Base-by-base conservation (phyloP, 2,329 filamentous ascomycete species). In the Apiospora phragmitis region DNA sequence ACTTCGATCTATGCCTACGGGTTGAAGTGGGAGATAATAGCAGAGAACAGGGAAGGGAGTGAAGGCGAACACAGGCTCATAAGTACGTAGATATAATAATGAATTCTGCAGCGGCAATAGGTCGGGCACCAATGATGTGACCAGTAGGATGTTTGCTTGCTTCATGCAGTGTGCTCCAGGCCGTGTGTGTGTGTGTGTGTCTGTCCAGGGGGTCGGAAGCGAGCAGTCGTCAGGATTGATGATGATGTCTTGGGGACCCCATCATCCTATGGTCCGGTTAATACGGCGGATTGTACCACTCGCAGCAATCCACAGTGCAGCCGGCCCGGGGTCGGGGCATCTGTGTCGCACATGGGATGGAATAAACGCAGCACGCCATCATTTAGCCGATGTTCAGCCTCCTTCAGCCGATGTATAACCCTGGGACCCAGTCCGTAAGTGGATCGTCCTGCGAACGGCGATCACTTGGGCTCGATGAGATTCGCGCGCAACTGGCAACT, bases 371-470 rank as follows among this genome's bases (percentile, higher is more conserved):
- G 26, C 26, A 21, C 55, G 55, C 55, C 55, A 62, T 38, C 9
- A 62, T 62, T 62, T 62, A 62, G 55, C 55, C 55, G 55, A 62
- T n/a, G 24, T 62, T 38, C 18, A 62, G 32, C 55, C 55, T 59
- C 51, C 26, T 9, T 9, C 29, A 59, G 51, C 51, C 55, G 55
- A 62, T 62, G 55, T 38, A 62, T 62, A 62, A 38, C 55, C 55
- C 9, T 38, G 55, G 32, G n/a, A 9, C 6, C 5, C 51, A 59
- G 51, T 5, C 29, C 29, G 51, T 32, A 38, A 12, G 55, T 62
- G 55, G 55, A 24, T 62, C 55, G 3, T 2, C 18, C 4, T 18
- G 18, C 21, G 32, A 29, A 62, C 18, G 29, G n/a, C 14, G 51
- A 18, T 8, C 16, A 21, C 18, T 14, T 51, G 49, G n/a, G 51